phyloP scores from a whole-genome alignment of 768 basidiomycete species.

The Boletus edulis region DNA sequence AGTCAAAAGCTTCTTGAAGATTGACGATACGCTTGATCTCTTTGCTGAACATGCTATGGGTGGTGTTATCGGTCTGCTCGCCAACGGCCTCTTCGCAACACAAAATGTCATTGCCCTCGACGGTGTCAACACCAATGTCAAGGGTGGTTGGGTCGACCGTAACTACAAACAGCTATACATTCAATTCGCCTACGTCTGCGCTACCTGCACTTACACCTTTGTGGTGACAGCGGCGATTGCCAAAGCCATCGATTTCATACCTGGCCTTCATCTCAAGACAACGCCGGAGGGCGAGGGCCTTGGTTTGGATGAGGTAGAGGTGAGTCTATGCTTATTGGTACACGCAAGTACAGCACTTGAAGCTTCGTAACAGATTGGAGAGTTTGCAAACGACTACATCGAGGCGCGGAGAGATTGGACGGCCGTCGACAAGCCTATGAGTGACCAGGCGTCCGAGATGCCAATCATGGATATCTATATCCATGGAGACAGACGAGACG shows the following conservation, averaged over 20 bases:
- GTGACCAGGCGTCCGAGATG: conserved; percentile 1
- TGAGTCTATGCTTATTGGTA: conserved; percentile 26
- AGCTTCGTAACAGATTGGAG: conserved; percentile 48
- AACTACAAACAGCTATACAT: conserved; percentile 80
- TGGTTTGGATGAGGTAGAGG: conserved; percentile 74
- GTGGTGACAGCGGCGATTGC: conserved; percentile 60
- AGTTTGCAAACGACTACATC: conserved; percentile 68
- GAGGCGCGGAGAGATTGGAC: conserved; percentile 66
- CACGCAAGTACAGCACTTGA: neutral
- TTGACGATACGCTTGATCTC: conserved; percentile 90
- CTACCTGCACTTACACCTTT: conserved; percentile 57
- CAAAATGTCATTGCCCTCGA: conserved; percentile 63
- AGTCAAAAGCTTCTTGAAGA: conserved; percentile 67
- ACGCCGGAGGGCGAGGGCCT: conserved; percentile 55
- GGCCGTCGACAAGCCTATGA: conserved; percentile 20
- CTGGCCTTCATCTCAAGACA: conserved; percentile 54
- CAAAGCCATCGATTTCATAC: conserved; percentile 53
- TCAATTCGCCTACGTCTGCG: conserved; percentile 65
- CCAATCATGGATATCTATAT: conserved; percentile 9
- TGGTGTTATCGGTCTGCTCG: conserved; percentile 70
- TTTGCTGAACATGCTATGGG: conserved; percentile 91
- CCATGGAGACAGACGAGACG: conserved; percentile 41
- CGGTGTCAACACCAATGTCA: conserved; percentile 51
- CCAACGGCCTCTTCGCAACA: conserved; percentile 76
- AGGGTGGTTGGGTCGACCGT: conserved; percentile 72